Evolutionary conservation across 2,329 filamentous ascomycete genomes (phyloP).

Genomic region (Ciborinia camelliae): DNA sequence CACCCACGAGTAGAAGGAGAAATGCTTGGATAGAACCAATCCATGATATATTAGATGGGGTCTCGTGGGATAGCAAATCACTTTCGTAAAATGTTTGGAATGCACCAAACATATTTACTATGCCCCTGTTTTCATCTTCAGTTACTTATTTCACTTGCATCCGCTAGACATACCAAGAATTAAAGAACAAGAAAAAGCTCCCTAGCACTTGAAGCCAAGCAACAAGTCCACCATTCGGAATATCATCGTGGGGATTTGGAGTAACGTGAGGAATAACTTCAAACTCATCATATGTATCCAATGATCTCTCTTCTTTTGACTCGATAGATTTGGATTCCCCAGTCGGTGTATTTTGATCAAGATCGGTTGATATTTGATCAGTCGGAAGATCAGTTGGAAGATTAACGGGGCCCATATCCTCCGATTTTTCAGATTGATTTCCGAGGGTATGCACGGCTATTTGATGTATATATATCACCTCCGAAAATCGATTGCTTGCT

Average conservation of each 20-base stretch:
- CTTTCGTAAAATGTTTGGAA: conserved; percentile 53
- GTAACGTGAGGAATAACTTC: background rate
- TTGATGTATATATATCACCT: background rate
- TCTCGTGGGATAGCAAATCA: conserved; percentile 38
- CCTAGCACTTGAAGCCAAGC: conserved; percentile 55
- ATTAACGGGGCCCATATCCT: no score
- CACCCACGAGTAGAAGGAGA: conserved; percentile 44
- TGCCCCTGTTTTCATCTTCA: conserved; percentile 35
- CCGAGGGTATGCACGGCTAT: background rate
- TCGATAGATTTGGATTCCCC: background rate
- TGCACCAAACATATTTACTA: conserved; percentile 49
- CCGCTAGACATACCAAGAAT: conserved; percentile 44
- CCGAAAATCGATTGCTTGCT: no score
- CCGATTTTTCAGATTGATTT: background rate
- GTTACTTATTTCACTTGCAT: background rate
- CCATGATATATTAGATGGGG: conserved; percentile 44
- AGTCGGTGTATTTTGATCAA: background rate
- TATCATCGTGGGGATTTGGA: background rate
- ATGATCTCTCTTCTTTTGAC: background rate
- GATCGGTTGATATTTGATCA: background rate
- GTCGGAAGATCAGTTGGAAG: background rate
- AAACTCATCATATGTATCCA: background rate
- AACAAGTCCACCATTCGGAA: conserved; percentile 47
- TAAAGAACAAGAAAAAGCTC: conserved; percentile 52
- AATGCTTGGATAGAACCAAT: conserved; percentile 49